Percentiles rank a stretch among this genome's conserved stretches.
Evolutionary conservation across 1,284 basidiomycete species (phyloP).

Genomic region (Ganoderma resinaceum): DNA sequence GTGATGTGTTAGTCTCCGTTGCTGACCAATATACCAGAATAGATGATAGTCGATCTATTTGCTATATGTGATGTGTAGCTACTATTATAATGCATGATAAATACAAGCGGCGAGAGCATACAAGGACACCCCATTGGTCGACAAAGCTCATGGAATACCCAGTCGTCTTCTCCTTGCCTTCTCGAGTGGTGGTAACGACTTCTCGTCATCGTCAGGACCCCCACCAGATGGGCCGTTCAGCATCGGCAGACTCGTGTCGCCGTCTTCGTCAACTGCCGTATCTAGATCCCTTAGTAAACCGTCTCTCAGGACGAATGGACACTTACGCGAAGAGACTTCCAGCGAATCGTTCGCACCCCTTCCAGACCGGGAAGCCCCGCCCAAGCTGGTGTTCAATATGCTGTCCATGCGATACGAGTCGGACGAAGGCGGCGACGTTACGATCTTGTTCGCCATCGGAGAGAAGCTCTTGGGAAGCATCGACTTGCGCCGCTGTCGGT

Average conservation of each 20-base stretch:
- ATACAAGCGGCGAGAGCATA: neutral
- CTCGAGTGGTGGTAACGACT: slow-evolving; percentile 58
- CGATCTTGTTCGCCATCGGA: slow-evolving; percentile 15
- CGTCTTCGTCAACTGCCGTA: slow-evolving; percentile 44
- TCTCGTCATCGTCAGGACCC: slow-evolving; percentile 19
- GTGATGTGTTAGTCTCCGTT: no score
- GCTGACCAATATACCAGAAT: no score
- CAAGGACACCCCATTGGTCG: neutral
- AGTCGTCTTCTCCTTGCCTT: slow-evolving; percentile 48
- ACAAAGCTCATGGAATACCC: slow-evolving; percentile 1
- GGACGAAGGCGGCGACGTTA: slow-evolving; percentile 23
- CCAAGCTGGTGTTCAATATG: neutral
- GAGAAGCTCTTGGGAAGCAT: slow-evolving; percentile 71
- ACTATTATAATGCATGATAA: neutral
- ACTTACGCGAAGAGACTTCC: slow-evolving; percentile 27
- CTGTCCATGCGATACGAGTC: slow-evolving; percentile 19
- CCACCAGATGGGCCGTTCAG: neutral
- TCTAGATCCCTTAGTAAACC: slow-evolving; percentile 3
- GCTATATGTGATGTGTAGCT: neutral
- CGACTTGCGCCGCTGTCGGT: slow-evolving; percentile 58
- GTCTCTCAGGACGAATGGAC: slow-evolving; percentile 8
- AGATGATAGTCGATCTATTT: no score
- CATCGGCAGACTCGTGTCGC: slow-evolving; percentile 39
- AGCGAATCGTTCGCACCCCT: slow-evolving; percentile 5
- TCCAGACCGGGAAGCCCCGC: slow-evolving; percentile 2